Percentiles rank a stretch among this genome's conserved stretches.
Evolutionary conservation across 345 rosid species (phyloP).

Genomic region (Triadica sebifera): DNA sequence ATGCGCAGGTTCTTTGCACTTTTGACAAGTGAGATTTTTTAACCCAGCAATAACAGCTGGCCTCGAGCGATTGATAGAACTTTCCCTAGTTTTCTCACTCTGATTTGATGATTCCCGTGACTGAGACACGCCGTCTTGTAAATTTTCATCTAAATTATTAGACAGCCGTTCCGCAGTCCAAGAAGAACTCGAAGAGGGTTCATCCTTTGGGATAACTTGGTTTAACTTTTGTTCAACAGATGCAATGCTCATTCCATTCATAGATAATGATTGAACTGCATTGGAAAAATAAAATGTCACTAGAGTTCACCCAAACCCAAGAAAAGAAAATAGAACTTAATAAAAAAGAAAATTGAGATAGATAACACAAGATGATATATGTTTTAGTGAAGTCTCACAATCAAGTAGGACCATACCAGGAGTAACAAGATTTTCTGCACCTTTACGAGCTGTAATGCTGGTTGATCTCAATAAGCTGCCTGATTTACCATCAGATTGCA

Average conservation of each 20-base stretch:
- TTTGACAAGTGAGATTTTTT: slow-evolving; percentile 48
- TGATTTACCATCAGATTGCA: slow-evolving; percentile 58
- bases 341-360: slow-evolving; percentile 4
- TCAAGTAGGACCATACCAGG: slow-evolving; percentile 50
- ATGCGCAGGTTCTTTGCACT: slow-evolving; percentile 60
- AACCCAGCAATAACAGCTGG: slow-evolving; percentile 37
- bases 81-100: slow-evolving; percentile 58
- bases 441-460: slow-evolving; percentile 48
- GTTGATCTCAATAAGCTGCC: slow-evolving; percentile 51
- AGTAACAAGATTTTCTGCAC: slow-evolving; percentile 39
- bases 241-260: slow-evolving; percentile 38
- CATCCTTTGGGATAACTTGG: slow-evolving; percentile 55
- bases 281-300: slow-evolving; percentile 8
- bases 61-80: slow-evolving; percentile 42
- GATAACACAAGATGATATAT: not conserved
- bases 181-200: slow-evolving; percentile 56
- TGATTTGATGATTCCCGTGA: slow-evolving; percentile 52
- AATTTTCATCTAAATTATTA: slow-evolving; percentile 40
- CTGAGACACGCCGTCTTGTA: slow-evolving; percentile 51
- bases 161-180: slow-evolving; percentile 46
- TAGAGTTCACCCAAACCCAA: slow-evolving; percentile 5
- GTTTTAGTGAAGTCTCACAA: not conserved
- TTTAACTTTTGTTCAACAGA: slow-evolving; percentile 48
- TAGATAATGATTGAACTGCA: slow-evolving; percentile 49
- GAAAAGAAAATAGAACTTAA: not conserved